phyloP scores from a whole-genome alignment of 2,329 filamentous ascomycete species.

The Teratosphaeria gauchensis region DNA sequence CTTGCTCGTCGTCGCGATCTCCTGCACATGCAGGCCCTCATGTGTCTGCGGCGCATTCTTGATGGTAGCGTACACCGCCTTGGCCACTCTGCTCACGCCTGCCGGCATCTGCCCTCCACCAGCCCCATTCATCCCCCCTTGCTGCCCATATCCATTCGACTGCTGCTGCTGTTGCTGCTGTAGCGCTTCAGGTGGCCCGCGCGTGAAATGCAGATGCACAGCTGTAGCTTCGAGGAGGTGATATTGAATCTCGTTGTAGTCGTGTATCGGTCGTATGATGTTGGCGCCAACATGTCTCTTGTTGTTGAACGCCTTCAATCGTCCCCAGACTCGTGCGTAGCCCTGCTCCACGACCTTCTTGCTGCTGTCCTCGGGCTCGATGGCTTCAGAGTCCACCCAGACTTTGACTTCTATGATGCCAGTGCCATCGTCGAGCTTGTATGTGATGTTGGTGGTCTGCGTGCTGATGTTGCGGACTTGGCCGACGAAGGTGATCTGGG shows the following conservation, averaged over 20 bases:
- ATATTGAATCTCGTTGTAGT: conserved; percentile 88
- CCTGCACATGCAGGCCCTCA: conserved; percentile 74
- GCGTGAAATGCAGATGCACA: conserved; percentile 74
- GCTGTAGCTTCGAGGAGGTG: conserved; percentile 85
- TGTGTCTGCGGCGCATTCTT: conserved; percentile 59
- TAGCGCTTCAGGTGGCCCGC: conserved; percentile 49
- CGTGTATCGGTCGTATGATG: conserved; percentile 66
- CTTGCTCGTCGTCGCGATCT: conserved; percentile 57
- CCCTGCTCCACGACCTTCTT: conserved; percentile 58
- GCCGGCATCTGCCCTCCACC: conserved; percentile 26
- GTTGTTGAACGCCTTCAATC: conserved; percentile 72
- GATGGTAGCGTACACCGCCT: conserved; percentile 62
- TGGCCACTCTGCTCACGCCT: conserved; percentile 42
- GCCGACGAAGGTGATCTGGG: conserved; percentile 71
- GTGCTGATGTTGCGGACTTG: conserved; percentile 79
- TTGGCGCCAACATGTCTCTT: conserved; percentile 74
- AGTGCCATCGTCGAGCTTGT: conserved; percentile 91
- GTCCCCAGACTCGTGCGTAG: conserved; percentile 79
- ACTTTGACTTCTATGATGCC: conserved; percentile 84
- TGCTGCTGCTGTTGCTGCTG: conserved; percentile 23
- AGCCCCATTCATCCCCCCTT: conserved; percentile 8
- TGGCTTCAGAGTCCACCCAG: conserved; percentile 60
- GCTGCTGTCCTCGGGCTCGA: conserved; percentile 32
- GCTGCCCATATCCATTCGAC: conserved; percentile 16
- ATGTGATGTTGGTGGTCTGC: conserved; percentile 87